Evolutionary conservation across 352 stramenopile species (phyloP).

Genomic region (Phytophthora brassicae): DNA sequence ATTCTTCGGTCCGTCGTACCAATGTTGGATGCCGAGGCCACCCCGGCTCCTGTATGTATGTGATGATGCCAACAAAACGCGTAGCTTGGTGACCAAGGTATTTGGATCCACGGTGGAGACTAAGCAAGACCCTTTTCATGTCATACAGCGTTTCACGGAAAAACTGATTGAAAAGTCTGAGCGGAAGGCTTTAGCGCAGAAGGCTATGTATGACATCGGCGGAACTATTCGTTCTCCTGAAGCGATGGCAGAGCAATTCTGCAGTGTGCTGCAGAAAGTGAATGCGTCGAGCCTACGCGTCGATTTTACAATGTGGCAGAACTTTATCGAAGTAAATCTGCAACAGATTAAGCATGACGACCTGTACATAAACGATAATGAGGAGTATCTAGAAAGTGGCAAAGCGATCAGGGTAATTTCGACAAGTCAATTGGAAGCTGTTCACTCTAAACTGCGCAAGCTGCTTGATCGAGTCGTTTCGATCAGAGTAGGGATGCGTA

Average conservation of each 20-base stretch:
- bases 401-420: neutral
- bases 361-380: neutral
- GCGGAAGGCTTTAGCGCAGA: neutral
- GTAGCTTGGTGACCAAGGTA: neutral
- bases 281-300: neutral
- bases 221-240: neutral
- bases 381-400: neutral
- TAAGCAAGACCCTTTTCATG: slow-evolving; percentile 1
- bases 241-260: neutral
- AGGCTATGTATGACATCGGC: neutral
- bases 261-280: neutral
- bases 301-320: neutral
- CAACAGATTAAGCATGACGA: neutral
- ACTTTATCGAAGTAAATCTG: neutral
- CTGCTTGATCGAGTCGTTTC: neutral
- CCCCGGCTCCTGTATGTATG: neutral
- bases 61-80: slow-evolving; percentile 3
- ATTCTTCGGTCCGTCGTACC: neutral
- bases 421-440: slow-evolving; percentile 4
- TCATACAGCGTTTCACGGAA: neutral
- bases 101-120: neutral
- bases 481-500: neutral
- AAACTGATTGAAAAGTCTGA: neutral
- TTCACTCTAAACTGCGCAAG: slow-evolving; percentile 5
- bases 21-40: neutral